Percentiles rank a stretch among this genome's conserved stretches.
Conservation (phyloP, 192 early-diverging fungal species). For the Coemansia sp. region DNA sequence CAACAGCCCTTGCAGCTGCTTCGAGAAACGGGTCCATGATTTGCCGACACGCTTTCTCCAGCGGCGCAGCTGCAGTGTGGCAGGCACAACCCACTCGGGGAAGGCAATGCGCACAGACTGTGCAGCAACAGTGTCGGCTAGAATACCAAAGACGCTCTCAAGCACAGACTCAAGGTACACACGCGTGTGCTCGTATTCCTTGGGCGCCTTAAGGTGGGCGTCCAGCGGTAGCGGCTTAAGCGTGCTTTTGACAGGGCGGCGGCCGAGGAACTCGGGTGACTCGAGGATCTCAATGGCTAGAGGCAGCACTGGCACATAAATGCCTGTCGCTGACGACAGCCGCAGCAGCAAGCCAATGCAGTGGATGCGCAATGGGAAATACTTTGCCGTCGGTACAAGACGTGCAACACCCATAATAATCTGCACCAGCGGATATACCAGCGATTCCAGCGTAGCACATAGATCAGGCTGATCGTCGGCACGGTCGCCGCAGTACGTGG, state of each 20-base stretch:
- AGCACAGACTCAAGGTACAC: constrained; percentile 81
- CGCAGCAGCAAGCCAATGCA: constrained; percentile 72
- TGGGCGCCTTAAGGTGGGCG: constrained; percentile 73
- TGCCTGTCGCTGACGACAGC: constrained; percentile 66
- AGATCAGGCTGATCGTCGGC: constrained; percentile 52
- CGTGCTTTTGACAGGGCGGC: constrained; percentile 73
- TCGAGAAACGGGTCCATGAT: constrained; percentile 71
- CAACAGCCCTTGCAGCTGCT: constrained; percentile 77
- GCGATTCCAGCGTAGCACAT: constrained; percentile 58
- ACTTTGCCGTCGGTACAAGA: constrained; percentile 86
- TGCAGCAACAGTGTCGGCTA: constrained; percentile 74
- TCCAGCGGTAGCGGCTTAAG: constrained; percentile 84
- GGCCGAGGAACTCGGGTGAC: constrained; percentile 67
- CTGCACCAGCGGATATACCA: constrained; percentile 90
- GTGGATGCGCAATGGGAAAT: constrained; percentile 92
- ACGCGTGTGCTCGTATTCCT: constrained; percentile 78
- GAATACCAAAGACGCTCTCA: constrained; percentile 70
- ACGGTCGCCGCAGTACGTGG: constrained; percentile 65
- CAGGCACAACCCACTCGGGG: constrained; percentile 90
- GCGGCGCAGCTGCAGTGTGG: constrained; percentile 79
- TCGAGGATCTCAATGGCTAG: constrained; percentile 83
- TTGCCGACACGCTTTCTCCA: constrained; percentile 75
- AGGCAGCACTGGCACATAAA: constrained; percentile 76
- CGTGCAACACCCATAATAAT: constrained; percentile 72
- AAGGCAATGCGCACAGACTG: constrained; percentile 83